Evolutionary conservation across 495 filamentous ascomycete species (phyloP), one percentile per base, ranked within the genome.

Genomic region (Margaritispora aquatica): DNA sequence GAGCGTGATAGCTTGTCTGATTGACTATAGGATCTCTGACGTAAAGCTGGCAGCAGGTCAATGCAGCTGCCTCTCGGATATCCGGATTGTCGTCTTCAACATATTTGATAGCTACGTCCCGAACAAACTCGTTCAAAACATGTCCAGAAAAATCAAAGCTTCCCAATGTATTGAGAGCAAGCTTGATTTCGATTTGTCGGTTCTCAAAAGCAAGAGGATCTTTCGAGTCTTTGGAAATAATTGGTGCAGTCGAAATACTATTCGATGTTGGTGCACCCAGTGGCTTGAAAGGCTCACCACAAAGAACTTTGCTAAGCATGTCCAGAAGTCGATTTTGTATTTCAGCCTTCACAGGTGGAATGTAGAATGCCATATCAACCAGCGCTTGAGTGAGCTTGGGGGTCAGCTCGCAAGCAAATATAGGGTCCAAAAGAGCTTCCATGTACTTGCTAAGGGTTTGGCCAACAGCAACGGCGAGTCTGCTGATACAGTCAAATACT

Each of bases 381-480:
- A 99, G 75, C 15, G 94, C 94, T 69, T 97, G 92, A 0, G 90
- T 96, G 20, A 99, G 80, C 52, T 94, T 90, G 62, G 90, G 87
- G 55, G 89, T 96, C 38, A 99, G 77, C 47, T 93, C 92, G 63
- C 94, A 99, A 19, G 90, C 90, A 72, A 99, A 97, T 60, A 99
- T 96, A 2, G 95, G 92, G 63, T 97, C 93, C 1, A 99, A 82
- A 23, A 97, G 74, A 19, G 90, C 88, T 65, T 97, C 91, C 88
- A 99, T 96, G 67, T 97, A 96, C 68, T 96, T 97, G 80, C 88
- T 96, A 60, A 99, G 82, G 1, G 93, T 88, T 75, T 97, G 96
- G 22, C 94, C 94, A 26, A 97, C 93, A 10, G 94, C 94, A 41
- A 91, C 84, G 3, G 94, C 92, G 34, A 99, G 80, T 81, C 95